Evolutionary conservation across 2,329 filamentous ascomycete species (phyloP).

Genomic region (Spiromastix sp.): DNA sequence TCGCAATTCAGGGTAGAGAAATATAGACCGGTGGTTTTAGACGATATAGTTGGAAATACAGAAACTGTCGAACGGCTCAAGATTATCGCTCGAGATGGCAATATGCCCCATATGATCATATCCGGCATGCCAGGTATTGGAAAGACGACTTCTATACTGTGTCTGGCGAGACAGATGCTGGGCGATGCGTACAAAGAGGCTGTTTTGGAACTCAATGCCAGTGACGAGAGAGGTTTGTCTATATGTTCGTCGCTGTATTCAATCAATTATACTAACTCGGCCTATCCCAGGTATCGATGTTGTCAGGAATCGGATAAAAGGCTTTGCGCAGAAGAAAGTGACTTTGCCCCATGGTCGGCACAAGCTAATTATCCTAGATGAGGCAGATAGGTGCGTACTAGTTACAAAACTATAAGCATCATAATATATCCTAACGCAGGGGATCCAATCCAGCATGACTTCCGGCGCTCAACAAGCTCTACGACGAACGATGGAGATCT

Average conservation of each 20-base stretch:
- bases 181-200: slow-evolving; percentile 96
- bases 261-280: slow-evolving; percentile 4
- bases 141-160: slow-evolving; percentile 93
- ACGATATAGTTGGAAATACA: slow-evolving; percentile 95
- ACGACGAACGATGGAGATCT: slow-evolving; percentile 96
- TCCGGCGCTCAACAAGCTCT: slow-evolving; percentile 91
- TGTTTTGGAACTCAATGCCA: slow-evolving; percentile 90
- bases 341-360: slow-evolving; percentile 83
- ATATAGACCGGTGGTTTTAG: slow-evolving; percentile 86
- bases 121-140: slow-evolving; percentile 99
- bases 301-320: slow-evolving; percentile 93
- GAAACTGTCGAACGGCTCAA: slow-evolving; percentile 96
- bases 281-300: slow-evolving; percentile 72
- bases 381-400: slow-evolving; percentile 63
- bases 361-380: slow-evolving; percentile 94
- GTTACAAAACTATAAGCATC: no score
- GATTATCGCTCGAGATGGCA: slow-evolving; percentile 96
- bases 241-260: background rate
- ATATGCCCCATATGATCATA: slow-evolving; percentile 99
- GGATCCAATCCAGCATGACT: slow-evolving; percentile 62
- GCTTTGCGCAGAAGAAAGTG: slow-evolving; percentile 97
- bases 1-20: slow-evolving; percentile 84
- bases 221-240: slow-evolving; percentile 68
- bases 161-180: slow-evolving; percentile 80
- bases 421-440: no score